Evolutionary conservation across 768 basidiomycete species (phyloP), one percentile per base, ranked within the genome.

Genomic region (Russula ochroleuca): DNA sequence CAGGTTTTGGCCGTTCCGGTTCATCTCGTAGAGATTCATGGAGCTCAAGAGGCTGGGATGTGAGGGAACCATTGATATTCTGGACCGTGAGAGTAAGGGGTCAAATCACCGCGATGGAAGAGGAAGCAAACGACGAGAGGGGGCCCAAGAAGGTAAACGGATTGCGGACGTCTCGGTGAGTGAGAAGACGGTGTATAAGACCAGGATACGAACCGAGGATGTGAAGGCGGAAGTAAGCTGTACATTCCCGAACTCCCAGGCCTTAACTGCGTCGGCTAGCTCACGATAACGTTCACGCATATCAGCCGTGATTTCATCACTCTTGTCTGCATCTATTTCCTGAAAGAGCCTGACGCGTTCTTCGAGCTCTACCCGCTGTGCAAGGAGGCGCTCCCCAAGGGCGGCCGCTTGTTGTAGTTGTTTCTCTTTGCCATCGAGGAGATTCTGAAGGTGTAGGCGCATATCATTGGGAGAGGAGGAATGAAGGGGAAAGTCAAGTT

Each of bases 281-380:
- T 91, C 91, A 58, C 84, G 81, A 71, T 92, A 88, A 67, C 85
- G 81, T 38, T 86, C 85, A 49, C 85, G 80, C n/a, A 88, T 81
- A 59, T 88, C 85, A 14, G 79, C 70, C 70, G 88, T 85, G 65
- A 87, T 77, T 63, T 83, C 84, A 65, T 84, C 86, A 3, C 76
- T 78, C 67, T 83, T 85, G 63, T 86, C 87, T 21, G 76, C 80
- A 58, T 86, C 87, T 17, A 83, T 72, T 40, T 88, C 88, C 69
- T 92, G 88, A 57, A 96, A 80, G 71, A 89, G 88, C 49, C 84
- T 80, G 64, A 98, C 92, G 57, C 92, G 84, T 72, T 88, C 87
- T 75, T 97, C 92, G 66, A 98, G 84, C 72, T 96, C 92, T 77
- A 92, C 87, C 76, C 93, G 93, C 78, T 98, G 96, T 21, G 85